A percentile compares a stretch with the other conserved stretches of the same genome.
phyloP scores from a whole-genome alignment of 73 alveolate genomes.

The Paraurostyla sp. region DNA sequence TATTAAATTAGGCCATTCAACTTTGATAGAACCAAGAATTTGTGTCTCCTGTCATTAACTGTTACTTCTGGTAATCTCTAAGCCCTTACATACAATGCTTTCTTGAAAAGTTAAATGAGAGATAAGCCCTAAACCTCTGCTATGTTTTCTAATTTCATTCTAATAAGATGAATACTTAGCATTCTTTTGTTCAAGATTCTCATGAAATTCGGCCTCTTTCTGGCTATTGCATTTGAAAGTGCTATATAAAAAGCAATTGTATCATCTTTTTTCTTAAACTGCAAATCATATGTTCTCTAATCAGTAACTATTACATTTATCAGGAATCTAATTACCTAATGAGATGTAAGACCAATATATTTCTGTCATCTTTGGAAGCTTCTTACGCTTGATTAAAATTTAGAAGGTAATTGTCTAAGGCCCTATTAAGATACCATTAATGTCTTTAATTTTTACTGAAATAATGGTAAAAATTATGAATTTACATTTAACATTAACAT shows the following conservation, averaged over 20 bases:
- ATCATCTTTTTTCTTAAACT: not conserved
- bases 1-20: conserved; percentile 8
- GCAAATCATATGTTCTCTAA: conserved; percentile 11
- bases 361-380: not conserved
- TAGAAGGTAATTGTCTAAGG: conserved; percentile 15
- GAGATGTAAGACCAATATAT: conserved; percentile 4
- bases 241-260: not conserved
- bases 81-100: not conserved
- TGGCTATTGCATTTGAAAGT: not conserved
- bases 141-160: conserved; percentile 17
- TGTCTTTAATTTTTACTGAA: not conserved
- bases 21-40: conserved; percentile 4
- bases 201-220: not conserved
- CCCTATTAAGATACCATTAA: not conserved
- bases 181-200: not conserved
- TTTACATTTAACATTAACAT: not conserved
- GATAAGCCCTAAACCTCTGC: conserved; percentile 32
- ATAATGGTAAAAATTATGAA: not conserved
- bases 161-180: not conserved
- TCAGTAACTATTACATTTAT: conserved; percentile 1
- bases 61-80: conserved; percentile 3
- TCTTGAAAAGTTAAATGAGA: conserved; percentile 15
- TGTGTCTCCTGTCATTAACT: conserved; percentile 6
- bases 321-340: no score
- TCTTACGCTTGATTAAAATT: not conserved